Evolutionary conservation across 768 basidiomycete species (phyloP).

Genomic region (Lactarius sp.): DNA sequence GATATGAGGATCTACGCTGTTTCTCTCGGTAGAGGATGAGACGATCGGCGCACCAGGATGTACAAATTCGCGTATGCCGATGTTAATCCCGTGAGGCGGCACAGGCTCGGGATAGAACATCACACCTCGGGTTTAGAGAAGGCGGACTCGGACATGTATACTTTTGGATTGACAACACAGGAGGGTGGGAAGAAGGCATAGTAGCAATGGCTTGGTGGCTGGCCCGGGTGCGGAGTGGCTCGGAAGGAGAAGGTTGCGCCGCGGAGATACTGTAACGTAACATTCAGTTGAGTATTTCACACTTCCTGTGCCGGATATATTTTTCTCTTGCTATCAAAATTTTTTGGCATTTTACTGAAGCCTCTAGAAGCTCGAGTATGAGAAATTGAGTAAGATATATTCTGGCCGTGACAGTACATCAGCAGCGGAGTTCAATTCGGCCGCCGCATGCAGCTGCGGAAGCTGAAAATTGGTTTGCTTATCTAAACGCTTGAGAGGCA

Average conservation of each 20-base stretch:
- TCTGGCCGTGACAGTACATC: background rate
- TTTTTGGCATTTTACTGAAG: background rate
- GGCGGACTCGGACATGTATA: slow-evolving; percentile 13
- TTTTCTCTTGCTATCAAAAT: background rate
- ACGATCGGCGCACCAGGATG: background rate
- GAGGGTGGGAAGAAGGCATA: background rate
- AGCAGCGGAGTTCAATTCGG: background rate
- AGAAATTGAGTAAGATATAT: background rate
- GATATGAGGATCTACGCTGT: background rate
- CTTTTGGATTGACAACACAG: slow-evolving; percentile 7
- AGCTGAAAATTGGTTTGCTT: background rate
- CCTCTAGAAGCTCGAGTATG: background rate
- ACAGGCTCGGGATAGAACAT: background rate
- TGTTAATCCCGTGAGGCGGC: background rate
- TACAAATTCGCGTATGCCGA: background rate
- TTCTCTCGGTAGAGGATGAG: background rate
- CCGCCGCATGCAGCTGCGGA: background rate
- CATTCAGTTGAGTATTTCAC: background rate
- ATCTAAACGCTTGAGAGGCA: background rate
- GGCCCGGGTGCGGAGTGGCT: background rate
- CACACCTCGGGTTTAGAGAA: slow-evolving; percentile 2
- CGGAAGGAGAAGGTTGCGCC: background rate
- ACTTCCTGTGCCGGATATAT: background rate
- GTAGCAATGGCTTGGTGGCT: background rate
- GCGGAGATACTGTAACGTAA: background rate